Percentiles rank a stretch among this genome's conserved stretches.
These are phyloP conservation scores for Naganishia cerealis DNA, from an alignment of 1,284 basidiomycete species.

Conservation along the genomic window DNA sequence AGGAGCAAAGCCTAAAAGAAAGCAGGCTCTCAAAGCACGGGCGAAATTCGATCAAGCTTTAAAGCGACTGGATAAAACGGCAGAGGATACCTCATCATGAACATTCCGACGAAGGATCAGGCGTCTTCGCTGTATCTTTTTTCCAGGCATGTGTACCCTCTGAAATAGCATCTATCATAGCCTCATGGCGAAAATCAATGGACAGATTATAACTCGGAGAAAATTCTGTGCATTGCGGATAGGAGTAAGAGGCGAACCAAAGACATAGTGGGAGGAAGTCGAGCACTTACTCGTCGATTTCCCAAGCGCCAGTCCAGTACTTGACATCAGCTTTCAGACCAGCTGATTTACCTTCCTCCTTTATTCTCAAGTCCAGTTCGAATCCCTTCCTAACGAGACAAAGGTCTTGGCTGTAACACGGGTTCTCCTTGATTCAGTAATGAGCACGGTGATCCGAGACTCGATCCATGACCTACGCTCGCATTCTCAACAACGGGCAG, in stretches of 20 bases:
- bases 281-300: constrained; percentile 70
- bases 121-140: not conserved
- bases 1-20: constrained; percentile 15
- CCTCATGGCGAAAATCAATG: not conserved
- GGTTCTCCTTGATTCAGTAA: not conserved
- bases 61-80: not conserved
- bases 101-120: not conserved
- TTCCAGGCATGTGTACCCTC: not conserved
- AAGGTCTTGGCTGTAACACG: constrained; percentile 64
- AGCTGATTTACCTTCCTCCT: constrained; percentile 63
- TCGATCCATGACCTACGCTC: constrained; percentile 60
- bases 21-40: constrained; percentile 15
- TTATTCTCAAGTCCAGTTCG: constrained; percentile 73
- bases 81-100: not conserved
- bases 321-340: constrained; percentile 71
- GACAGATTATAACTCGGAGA: constrained; percentile 22
- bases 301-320: constrained; percentile 91
- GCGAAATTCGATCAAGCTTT: not conserved
- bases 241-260: not conserved
- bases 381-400: constrained; percentile 73
- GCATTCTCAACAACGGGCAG: constrained; percentile 81
- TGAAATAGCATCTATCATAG: not conserved
- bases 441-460: not conserved
- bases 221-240: not conserved
- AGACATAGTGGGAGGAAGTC: not conserved